Percentiles rank a stretch among this genome's conserved stretches.
These are phyloP conservation scores for Brassica cretica DNA, from an alignment of 345 rosid species.

Conservation along the genomic window DNA sequence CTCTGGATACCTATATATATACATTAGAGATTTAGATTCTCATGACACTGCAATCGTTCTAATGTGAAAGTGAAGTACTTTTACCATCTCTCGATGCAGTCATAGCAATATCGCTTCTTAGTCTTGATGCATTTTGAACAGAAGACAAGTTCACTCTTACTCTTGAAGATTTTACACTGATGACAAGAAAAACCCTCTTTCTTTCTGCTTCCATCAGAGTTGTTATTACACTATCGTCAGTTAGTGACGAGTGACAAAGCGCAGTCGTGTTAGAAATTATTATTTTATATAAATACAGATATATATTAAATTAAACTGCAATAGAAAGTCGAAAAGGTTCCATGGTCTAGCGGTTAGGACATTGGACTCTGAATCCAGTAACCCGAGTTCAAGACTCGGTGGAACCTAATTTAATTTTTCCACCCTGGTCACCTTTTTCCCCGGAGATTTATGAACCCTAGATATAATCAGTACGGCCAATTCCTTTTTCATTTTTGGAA, in stretches of 20 bases:
- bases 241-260: too few species aligned
- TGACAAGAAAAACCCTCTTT: slow-evolving; percentile 22
- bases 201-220: neutral
- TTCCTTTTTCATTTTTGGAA: too few species aligned
- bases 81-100: slow-evolving; percentile 35
- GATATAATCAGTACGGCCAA: too few species aligned
- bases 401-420: neutral
- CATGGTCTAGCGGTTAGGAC: neutral
- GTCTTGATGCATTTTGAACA: slow-evolving; percentile 15
- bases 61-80: neutral
- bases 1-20: slow-evolving; percentile 28
- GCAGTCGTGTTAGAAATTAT: too few species aligned
- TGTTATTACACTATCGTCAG: too few species aligned
- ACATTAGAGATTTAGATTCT: neutral
- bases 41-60: neutral
- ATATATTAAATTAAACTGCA: neutral
- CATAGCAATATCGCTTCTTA: slow-evolving; percentile 20
- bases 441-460: too few species aligned
- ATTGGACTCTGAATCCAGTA: neutral
- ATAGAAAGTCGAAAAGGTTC: neutral
- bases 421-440: too few species aligned
- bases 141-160: slow-evolving; percentile 17
- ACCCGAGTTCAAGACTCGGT: neutral
- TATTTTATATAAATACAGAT: too few species aligned
- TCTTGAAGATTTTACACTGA: slow-evolving; percentile 30